phyloP scores from a whole-genome alignment of 176 grass and related monocot species.

The Aegilops sharonensis region DNA sequence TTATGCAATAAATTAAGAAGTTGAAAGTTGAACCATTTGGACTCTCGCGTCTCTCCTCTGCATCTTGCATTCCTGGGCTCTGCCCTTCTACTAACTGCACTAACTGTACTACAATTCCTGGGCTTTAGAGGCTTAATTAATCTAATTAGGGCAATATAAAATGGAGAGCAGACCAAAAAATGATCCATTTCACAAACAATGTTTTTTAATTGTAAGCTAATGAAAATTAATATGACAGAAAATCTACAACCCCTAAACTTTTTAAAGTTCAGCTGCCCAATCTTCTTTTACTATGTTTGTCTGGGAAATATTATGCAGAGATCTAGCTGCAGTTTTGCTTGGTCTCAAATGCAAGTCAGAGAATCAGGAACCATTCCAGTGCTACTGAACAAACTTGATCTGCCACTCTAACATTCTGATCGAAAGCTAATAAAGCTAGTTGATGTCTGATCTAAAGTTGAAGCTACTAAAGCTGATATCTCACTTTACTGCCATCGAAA shows the following conservation, averaged over 20 bases:
- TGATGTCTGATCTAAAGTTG: slow-evolving; percentile 22
- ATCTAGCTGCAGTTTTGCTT: slow-evolving; percentile 15
- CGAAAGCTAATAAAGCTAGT: background rate
- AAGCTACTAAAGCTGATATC: slow-evolving; percentile 30
- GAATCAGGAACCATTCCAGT: background rate
- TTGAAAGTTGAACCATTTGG: slow-evolving; percentile 36
- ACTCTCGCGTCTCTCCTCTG: background rate
- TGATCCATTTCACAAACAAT: background rate
- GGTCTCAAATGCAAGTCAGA: background rate
- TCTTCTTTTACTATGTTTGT: background rate
- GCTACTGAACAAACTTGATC: background rate
- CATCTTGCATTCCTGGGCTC: slow-evolving; percentile 2
- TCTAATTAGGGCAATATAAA: background rate
- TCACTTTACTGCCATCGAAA: slow-evolving; percentile 11
- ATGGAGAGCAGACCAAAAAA: background rate
- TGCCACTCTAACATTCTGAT: background rate
- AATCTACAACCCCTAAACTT: background rate
- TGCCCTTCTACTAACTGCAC: slow-evolving; percentile 11
- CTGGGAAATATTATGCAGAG: background rate
- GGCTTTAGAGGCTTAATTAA: background rate
- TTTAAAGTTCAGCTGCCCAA: background rate
- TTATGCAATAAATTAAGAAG: slow-evolving; percentile 81
- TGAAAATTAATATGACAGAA: background rate
- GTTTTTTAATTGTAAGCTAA: background rate
- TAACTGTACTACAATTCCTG: slow-evolving; percentile 2